phyloP scores from a whole-genome alignment of 768 basidiomycete species.

The Pisolithus sp. region DNA sequence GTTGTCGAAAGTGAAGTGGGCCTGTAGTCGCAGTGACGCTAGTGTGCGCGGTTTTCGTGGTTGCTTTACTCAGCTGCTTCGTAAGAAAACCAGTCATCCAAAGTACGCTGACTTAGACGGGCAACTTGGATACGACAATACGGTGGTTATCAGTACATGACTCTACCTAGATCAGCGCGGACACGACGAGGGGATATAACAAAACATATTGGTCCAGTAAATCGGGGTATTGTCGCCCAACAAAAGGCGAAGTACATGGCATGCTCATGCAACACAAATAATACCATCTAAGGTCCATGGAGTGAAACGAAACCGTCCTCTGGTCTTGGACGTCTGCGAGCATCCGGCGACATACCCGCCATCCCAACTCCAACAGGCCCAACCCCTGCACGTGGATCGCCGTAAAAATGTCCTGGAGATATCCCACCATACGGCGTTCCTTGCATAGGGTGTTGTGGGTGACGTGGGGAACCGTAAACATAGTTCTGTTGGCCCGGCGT shows the following conservation, averaged over 20 bases:
- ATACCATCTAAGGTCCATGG: slow-evolving; percentile 16
- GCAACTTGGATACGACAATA: too few relatives aligned
- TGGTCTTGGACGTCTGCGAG: slow-evolving; percentile 25
- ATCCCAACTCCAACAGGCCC: slow-evolving; percentile 26
- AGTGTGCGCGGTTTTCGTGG: too few relatives aligned
- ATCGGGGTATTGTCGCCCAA: neutral
- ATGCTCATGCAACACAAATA: neutral
- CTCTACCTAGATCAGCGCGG: neutral
- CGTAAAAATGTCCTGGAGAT: slow-evolving; percentile 39
- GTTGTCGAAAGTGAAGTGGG: too few relatives aligned
- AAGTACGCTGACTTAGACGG: too few relatives aligned
- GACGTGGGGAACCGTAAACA: slow-evolving; percentile 25
- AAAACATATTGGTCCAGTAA: too few relatives aligned
- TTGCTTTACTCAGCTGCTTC: too few relatives aligned
- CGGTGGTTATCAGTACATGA: too few relatives aligned
- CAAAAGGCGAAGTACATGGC: neutral
- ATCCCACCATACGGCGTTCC: slow-evolving; percentile 26
- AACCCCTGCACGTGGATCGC: slow-evolving; percentile 21
- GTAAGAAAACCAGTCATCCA: too few relatives aligned
- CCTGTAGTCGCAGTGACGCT: too few relatives aligned
- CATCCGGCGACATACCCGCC: slow-evolving; percentile 31
- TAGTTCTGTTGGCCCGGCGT: slow-evolving; percentile 22
- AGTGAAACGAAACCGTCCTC: slow-evolving; percentile 30
- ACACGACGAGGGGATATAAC: neutral
- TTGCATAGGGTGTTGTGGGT: slow-evolving; percentile 24